Evolutionary conservation across 805 yeast species (phyloP).

Genomic region (Saccharomycopsis sp.): DNA sequence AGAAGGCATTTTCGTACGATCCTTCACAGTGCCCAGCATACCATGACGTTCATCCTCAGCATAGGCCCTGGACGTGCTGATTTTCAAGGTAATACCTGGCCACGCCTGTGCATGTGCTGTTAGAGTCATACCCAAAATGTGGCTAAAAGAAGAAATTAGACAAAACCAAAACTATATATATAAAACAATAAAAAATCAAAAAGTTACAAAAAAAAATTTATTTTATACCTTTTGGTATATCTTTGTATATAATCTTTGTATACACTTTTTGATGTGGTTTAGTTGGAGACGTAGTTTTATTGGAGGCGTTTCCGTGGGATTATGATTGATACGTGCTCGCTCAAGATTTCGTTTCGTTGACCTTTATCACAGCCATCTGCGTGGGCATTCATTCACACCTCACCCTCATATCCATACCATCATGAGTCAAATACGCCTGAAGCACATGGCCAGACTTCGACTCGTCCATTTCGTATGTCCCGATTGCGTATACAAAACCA

Average conservation of each 20-base stretch:
- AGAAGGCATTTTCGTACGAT: background rate
- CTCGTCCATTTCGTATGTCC: constrained; percentile 16
- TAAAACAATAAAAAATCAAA: background rate
- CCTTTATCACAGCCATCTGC: background rate
- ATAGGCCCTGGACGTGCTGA: background rate
- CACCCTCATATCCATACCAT: no score
- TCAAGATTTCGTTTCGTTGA: background rate
- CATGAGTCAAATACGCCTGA: constrained; percentile 15
- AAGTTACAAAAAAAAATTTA: background rate
- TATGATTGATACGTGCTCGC: background rate
- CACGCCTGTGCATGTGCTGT: background rate
- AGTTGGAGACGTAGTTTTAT: background rate
- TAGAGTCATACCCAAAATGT: background rate
- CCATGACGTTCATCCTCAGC: background rate
- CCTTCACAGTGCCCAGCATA: background rate
- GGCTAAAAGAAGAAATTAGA: background rate
- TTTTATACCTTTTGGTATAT: background rate
- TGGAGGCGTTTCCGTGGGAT: background rate
- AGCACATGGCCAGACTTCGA: constrained; percentile 17
- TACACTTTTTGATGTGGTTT: background rate
- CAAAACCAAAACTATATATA: background rate
- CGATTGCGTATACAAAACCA: constrained; percentile 16
- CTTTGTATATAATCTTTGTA: background rate
- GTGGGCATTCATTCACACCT: background rate
- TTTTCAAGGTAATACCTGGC: background rate